Percentiles rank a stretch among this genome's conserved stretches.
Conservation (phyloP, 73 alveolate genomes). For the Paramecium octaurelia region DNA sequence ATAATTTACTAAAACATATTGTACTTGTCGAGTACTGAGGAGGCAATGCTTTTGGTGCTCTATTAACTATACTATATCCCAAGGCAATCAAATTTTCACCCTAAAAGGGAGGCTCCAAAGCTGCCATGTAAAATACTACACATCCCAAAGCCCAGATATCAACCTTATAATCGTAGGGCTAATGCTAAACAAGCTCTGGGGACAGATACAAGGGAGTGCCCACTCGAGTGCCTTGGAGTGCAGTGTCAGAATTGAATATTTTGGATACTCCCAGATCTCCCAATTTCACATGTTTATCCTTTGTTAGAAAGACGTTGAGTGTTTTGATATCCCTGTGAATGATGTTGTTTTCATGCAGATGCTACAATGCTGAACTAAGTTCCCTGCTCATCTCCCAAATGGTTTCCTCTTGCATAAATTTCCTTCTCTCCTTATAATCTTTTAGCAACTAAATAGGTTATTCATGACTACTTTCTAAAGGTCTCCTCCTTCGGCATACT, state of each 20-base stretch:
- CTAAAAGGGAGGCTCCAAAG: slow-evolving; percentile 94
- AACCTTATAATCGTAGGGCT: slow-evolving; percentile 94
- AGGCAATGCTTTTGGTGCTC: slow-evolving; percentile 85
- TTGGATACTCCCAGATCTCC: slow-evolving; percentile 98
- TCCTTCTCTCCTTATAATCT: slow-evolving; percentile 59
- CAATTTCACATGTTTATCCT: slow-evolving; percentile 68
- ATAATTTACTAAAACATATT: neutral
- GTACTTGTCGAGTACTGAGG: slow-evolving; percentile 65
- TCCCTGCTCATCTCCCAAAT: slow-evolving; percentile 92
- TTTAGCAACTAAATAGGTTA: slow-evolving; percentile 33
- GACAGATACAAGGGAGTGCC: slow-evolving; percentile 97
- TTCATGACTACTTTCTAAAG: slow-evolving; percentile 73
- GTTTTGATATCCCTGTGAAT: slow-evolving; percentile 98
- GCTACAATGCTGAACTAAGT: slow-evolving; percentile 83
- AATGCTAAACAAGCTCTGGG: slow-evolving; percentile 95
- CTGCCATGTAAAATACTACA: slow-evolving; percentile 87
- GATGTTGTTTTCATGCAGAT: slow-evolving; percentile 89
- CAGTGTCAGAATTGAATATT: slow-evolving; percentile 78
- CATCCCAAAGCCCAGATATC: slow-evolving; percentile 99
- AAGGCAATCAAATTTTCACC: slow-evolving; percentile 92
- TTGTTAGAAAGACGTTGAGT: slow-evolving; percentile 83
- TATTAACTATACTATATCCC: slow-evolving; percentile 87
- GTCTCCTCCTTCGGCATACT: slow-evolving; percentile 97
- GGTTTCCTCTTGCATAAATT: slow-evolving; percentile 72
- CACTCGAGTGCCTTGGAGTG: slow-evolving; percentile 90